Evolutionary conservation across 31 red algal genomes (phyloP).

Genomic region (Pterothamnion heteromorphum): DNA sequence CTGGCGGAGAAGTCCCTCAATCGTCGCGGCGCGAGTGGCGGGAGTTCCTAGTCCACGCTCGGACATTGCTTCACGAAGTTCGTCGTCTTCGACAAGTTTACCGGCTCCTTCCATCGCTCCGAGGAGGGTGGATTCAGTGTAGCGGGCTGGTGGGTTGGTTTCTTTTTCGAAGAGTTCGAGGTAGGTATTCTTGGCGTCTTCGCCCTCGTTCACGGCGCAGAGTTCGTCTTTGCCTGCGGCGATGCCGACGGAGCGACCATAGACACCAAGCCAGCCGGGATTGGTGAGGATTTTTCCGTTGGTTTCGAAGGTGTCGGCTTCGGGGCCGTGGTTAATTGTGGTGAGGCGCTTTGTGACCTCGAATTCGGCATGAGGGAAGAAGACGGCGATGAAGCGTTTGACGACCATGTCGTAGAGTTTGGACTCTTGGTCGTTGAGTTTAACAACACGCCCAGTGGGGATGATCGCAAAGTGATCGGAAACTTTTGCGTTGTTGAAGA

Average conservation of each 20-base stretch:
- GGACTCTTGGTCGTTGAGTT: neutral
- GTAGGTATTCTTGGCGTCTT: neutral
- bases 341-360: neutral
- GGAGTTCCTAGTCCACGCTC: neutral
- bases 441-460: neutral
- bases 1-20: neutral
- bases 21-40: neutral
- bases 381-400: neutral
- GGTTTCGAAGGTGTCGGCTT: neutral
- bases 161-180: neutral
- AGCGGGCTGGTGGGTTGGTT: neutral
- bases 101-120: neutral
- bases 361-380: neutral
- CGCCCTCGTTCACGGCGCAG: neutral
- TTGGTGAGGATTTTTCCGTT: neutral
- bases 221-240: neutral
- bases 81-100: neutral
- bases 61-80: neutral
- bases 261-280: neutral
- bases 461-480: constrained; percentile 22
- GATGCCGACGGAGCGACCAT: neutral
- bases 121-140: neutral
- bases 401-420: neutral
- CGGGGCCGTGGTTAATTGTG: neutral
- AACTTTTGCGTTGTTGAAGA: neutral